Base-by-base conservation (phyloP, 176 grass and related monocot genomes). In the Cymbopogon citratus region DNA sequence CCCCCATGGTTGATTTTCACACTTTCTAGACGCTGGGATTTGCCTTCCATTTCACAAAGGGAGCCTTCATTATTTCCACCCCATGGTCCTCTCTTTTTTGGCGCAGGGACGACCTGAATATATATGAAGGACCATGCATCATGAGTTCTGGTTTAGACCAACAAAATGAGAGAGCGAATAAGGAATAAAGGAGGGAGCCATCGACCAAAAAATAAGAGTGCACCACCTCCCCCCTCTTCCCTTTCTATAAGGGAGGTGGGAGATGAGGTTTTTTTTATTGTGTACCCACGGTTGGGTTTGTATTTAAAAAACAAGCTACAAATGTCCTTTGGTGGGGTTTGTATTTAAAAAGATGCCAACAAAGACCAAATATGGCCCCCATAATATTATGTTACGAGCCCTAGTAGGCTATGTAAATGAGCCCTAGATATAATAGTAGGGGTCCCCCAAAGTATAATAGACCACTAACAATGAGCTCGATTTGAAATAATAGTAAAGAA, bases 11-110 rank as follows among this genome's bases (percentile, higher is more conserved):
- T 15, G 73, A 76, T 38, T 76, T 11, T 76, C 11, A 76, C 31
- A 76, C 10, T 76, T 59, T 76, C 51, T 13, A 76, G 73, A 24
- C 73, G 73, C 59, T 38, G 73, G 29, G 73, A 75, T 75, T 38
- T 59, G 49, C 49, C 73, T 75, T 39, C 31, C 73, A 59, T 76
- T 59, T 76, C 73, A 5, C 5, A 1, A 39, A 38, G 19, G 73
- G 11, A 4, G 31, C 51, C 73, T 39, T 0, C 8, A 38, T 60
- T 39, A 24, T 59, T 60, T 60, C 8, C 73, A 59, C 73, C 73
- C 15, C 15, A 15, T 76, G 73, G 15, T 76, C 73, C 73, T 35
- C 12, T 36, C 73, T 39, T 60, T 60, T 5, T 41, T 26, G 29
- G 74, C 38, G 35, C 12, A 62, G 74, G 54, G 52, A 24, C 3